phyloP scores from a whole-genome alignment of 352 stramenopile genomes.

The Phytopythium litorale region DNA sequence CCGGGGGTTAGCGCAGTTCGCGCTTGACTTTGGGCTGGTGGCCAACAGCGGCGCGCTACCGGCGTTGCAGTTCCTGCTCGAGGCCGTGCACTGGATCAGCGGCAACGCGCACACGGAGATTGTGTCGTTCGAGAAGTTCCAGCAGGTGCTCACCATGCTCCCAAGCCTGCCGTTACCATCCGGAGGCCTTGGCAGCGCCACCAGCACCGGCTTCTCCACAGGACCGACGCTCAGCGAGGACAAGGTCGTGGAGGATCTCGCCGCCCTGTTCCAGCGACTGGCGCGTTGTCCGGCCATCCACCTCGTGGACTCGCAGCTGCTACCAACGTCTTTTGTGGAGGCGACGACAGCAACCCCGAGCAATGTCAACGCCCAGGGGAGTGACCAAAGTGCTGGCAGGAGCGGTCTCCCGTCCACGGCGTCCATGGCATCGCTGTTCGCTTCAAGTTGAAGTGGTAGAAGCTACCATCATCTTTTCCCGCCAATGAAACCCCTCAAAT shows the following conservation, averaged over 20 bases:
- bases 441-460: background rate
- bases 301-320: constrained; percentile 19
- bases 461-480: background rate
- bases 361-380: background rate
- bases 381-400: background rate
- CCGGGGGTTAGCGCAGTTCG: constrained; percentile 37
- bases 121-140: constrained; percentile 70
- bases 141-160: constrained; percentile 37
- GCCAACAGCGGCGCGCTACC: constrained; percentile 17
- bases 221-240: constrained; percentile 6
- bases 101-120: constrained; percentile 56
- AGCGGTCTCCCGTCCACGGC: background rate
- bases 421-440: constrained; percentile 1
- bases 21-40: constrained; percentile 44
- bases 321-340: background rate
- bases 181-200: background rate
- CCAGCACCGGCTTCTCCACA: background rate
- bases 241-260: constrained; percentile 15
- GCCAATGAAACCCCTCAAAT: background rate
- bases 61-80: constrained; percentile 45
- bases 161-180: constrained; percentile 22
- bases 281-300: constrained; percentile 21
- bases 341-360: background rate
- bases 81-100: constrained; percentile 66
- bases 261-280: constrained; percentile 23